Evolutionary conservation across 2,329 filamentous ascomycete genomes (phyloP).

Genomic region (Diaporthe sp.): DNA sequence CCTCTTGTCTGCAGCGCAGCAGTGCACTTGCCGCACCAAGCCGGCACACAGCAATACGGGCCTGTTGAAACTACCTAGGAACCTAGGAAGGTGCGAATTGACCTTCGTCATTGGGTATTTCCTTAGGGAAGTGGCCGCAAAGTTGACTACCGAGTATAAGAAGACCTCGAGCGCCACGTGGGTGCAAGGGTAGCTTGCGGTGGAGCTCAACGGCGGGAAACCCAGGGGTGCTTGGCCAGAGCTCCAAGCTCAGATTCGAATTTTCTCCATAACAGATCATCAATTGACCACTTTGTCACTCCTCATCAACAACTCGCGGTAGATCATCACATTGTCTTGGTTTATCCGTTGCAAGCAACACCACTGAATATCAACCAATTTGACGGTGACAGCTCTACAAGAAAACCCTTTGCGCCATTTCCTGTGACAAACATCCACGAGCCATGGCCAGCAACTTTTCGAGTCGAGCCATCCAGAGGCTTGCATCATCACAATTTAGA

Average conservation of each 20-base stretch:
- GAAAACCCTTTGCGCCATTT: background rate
- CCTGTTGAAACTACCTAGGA: background rate
- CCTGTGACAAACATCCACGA: background rate
- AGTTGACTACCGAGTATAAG: background rate
- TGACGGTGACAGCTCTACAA: background rate
- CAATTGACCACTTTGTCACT: background rate
- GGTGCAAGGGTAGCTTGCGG: constrained; percentile 16
- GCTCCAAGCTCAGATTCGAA: constrained; percentile 15
- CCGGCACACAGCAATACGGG: background rate
- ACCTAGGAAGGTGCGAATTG: background rate
- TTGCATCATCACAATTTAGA: constrained; percentile 30
- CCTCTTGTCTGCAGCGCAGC: background rate
- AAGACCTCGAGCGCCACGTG: background rate
- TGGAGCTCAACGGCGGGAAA: background rate
- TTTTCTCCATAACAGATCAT: constrained; percentile 11
- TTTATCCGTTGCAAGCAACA: background rate
- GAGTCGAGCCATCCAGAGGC: constrained; percentile 30
- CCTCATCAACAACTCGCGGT: background rate
- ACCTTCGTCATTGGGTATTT: background rate
- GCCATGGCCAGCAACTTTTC: constrained; percentile 37
- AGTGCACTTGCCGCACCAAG: background rate
- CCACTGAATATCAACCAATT: background rate
- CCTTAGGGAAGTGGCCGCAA: too few relatives aligned
- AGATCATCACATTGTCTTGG: background rate
- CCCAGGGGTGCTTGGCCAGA: background rate